Base-by-base conservation (phyloP, 768 basidiomycete genomes). In the Suillus decipiens region DNA sequence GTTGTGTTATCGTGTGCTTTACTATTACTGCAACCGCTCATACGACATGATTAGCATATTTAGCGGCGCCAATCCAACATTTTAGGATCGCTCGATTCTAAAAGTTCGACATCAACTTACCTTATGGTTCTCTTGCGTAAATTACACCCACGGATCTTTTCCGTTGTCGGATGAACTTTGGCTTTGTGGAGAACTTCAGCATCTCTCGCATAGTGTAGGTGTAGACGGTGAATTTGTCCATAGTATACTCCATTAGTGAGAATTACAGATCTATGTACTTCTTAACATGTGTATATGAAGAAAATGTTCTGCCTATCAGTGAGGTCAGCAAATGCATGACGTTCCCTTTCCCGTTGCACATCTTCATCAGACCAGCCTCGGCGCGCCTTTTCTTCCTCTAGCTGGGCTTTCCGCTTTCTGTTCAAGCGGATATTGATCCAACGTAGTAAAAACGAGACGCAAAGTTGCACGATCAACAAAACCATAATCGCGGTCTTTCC, bases 401-500 rank as follows among this genome's bases (percentile, higher is more conserved):
- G 75, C 50, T 62, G 63, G 1, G 70, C 73, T 45, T 67, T 67
- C 62, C 84, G 86, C 73, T 83, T 77, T 61, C 67, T 72, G 68
- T 89, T 89, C 66, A 87, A 70, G 15, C 80, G 78, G 1, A 82
- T 11, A 70, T 87, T 88, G 65, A 88, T 80, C 75, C 79, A 83
- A 14, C 85, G 80, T 14, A 89, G 73, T 31, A 84, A 57, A 63
- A 80, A 71, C 2, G 79, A 83, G 24, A 88, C 65, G 19, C 70
- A 73, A 36, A 89, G 71, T 67, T 87, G 86, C 2, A 81, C 79
- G 3, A 74, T 80, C 37, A 89, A 76, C 7, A 88, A 77, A 5
- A 86, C 77, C 78, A 88, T 82, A 65, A 89, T 87, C 1, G 88
- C 81, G 15, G 83, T 83, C 69, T 90, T 90, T 24, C 87, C 88